Conservation (phyloP, 2,329 filamentous ascomycete species). For the Trichoderma hamatum region DNA sequence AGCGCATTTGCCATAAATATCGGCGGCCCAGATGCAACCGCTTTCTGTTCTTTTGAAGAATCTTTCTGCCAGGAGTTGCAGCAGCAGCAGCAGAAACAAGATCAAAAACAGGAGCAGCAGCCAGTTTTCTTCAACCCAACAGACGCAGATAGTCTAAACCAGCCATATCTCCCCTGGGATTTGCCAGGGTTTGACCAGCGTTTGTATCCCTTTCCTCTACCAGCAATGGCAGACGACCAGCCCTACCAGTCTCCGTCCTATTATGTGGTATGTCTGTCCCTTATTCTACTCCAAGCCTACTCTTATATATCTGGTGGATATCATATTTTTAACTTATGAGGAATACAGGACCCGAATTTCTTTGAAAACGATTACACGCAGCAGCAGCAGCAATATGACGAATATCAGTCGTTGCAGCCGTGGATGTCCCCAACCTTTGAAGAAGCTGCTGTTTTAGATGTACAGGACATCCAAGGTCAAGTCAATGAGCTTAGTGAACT, state of each 20-base stretch:
- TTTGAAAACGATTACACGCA: background rate
- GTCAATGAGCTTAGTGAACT: background rate
- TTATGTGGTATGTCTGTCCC: constrained; percentile 26
- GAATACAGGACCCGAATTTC: constrained; percentile 5
- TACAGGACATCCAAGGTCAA: background rate
- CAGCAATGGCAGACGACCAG: constrained; percentile 26
- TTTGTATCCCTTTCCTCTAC: background rate
- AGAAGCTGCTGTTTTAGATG: background rate
- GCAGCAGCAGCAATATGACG: background rate
- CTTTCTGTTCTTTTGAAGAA: background rate
- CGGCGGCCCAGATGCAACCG: background rate
- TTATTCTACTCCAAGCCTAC: background rate
- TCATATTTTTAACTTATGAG: background rate
- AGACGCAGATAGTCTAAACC: background rate
- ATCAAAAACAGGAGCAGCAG: background rate
- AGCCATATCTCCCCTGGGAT: background rate
- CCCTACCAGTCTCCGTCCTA: constrained; percentile 30
- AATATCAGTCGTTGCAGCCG: background rate
- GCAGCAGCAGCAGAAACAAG: background rate
- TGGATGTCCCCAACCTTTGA: background rate
- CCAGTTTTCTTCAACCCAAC: background rate
- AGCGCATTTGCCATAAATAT: background rate
- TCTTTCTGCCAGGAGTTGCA: too few relatives aligned
- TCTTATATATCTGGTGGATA: background rate
- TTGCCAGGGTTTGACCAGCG: background rate